phyloP scores from a whole-genome alignment of 129 eudicot genomes.

The Flaveria bidentis region DNA sequence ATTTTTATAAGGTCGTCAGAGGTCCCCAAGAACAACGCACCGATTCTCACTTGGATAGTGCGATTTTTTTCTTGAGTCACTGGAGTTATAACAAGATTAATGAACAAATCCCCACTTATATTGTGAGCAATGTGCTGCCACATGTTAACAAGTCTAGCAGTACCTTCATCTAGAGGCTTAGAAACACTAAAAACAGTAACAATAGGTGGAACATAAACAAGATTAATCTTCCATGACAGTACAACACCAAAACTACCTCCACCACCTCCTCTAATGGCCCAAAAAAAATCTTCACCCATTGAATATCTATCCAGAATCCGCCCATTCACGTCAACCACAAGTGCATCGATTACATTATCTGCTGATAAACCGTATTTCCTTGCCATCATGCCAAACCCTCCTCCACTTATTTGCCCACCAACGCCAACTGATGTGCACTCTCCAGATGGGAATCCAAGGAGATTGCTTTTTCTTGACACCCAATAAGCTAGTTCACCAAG shows the following conservation, averaged over 20 bases:
- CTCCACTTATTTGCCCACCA: not conserved
- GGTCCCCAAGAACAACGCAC: not conserved
- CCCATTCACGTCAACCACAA: conserved; percentile 10
- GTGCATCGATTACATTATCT: conserved; percentile 3
- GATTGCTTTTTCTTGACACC: not conserved
- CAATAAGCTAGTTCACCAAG: not conserved
- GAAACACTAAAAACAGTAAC: conserved; percentile 6
- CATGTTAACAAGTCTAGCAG: not conserved
- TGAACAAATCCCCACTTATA: not conserved
- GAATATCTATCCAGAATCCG: not conserved
- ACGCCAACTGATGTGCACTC: conserved; percentile 10
- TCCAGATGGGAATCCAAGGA: conserved; percentile 7
- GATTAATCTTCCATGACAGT: conserved; percentile 8
- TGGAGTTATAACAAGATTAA: conserved; percentile 4
- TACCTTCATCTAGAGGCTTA: not conserved
- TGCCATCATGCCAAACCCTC: conserved; percentile 8
- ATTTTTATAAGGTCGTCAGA: not conserved
- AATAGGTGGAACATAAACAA: not conserved
- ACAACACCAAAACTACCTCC: too few species aligned
- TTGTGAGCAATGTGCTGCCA: conserved; percentile 1
- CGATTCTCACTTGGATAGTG: not conserved
- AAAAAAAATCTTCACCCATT: conserved; percentile 19
- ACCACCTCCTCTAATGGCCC: not conserved
- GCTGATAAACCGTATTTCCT: not conserved
- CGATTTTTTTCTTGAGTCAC: not conserved